phyloP scores from a whole-genome alignment of 257 asterid species.

The Scutellaria minor region DNA sequence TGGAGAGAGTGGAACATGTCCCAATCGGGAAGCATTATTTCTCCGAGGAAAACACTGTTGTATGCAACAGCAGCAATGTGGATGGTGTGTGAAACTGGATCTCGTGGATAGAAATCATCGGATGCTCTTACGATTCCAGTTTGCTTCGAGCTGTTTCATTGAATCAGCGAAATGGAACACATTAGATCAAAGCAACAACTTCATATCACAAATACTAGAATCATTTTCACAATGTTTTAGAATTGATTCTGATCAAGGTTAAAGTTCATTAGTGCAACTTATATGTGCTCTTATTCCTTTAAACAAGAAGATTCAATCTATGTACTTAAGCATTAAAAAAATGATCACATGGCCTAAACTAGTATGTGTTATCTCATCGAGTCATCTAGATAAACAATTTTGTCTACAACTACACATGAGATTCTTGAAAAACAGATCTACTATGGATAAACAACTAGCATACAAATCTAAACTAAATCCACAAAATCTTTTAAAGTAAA shows the following conservation, averaged over 20 bases:
- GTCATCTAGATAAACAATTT: background rate
- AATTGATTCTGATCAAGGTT: background rate
- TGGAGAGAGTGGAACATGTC: slow-evolving; percentile 94
- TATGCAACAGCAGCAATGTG: slow-evolving; percentile 85
- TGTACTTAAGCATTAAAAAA: background rate
- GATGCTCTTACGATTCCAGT: slow-evolving; percentile 81
- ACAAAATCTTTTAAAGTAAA: background rate
- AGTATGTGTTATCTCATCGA: too few species aligned
- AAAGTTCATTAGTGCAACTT: background rate
- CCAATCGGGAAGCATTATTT: slow-evolving; percentile 88
- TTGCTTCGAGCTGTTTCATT: slow-evolving; percentile 72
- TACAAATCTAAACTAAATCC: background rate
- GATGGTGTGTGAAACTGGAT: slow-evolving; percentile 79
- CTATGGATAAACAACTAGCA: background rate
- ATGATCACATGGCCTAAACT: background rate
- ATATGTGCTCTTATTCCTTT: background rate
- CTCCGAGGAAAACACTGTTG: slow-evolving; percentile 77
- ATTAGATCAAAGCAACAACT: background rate
- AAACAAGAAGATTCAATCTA: background rate
- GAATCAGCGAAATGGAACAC: background rate
- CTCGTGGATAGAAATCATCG: slow-evolving; percentile 80
- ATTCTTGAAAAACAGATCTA: slow-evolving; percentile 6
- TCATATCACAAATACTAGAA: background rate
- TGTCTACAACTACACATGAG: background rate
- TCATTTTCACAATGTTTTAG: background rate